Base-by-base conservation (phyloP, 305 asterid genomes). In the Fraxinus albicans region DNA sequence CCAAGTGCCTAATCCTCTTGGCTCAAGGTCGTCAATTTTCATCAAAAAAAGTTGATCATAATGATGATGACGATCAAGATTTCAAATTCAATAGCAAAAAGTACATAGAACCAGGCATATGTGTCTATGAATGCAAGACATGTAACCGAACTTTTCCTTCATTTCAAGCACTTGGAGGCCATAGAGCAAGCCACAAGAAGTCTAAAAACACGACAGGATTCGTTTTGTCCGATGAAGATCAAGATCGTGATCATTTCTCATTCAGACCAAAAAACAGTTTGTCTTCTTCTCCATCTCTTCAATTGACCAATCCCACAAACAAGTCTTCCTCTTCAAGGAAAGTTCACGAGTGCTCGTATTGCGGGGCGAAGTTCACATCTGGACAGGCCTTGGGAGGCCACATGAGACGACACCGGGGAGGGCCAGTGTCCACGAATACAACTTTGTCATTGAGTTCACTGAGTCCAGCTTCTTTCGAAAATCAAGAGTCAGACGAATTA, bases 301-400 rank as follows among this genome's bases (percentile, higher is more conserved):
- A 90, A 36, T 53, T 90, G 60, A 81, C 81, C 87, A 78, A 69
- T 19, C 42, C 79, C 23, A 80, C 87, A 34, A 73, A 89, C 83
- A 78, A 86, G 9, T 72, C 89, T 55, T 86, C 90, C 9, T 89
- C 91, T 0, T 50, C 60, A 50, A 65, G 73, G 35, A 91, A 89
- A 77, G 69, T 90, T 31, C 98, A 95, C 50, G 94, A 89, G 82
- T 95, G 99, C 85, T 89, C 97, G 1, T 91, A 89, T 25, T 95
- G 99, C 70, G 96, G 97, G 8, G 97, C 94, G 12, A 96, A 93
- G 88, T 94, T 95, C 50, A 73, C 91, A 0, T 95, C 98, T 2
- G 99, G 97, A 2, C 99, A 94, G 80, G 99, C 99, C 38, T 89
- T 95, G 35, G 99, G 99, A 13, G 99, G 98, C 2, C 99, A 95